Conservation (phyloP, 2,329 filamentous ascomycete genomes). For the Diaporthe sp. region DNA sequence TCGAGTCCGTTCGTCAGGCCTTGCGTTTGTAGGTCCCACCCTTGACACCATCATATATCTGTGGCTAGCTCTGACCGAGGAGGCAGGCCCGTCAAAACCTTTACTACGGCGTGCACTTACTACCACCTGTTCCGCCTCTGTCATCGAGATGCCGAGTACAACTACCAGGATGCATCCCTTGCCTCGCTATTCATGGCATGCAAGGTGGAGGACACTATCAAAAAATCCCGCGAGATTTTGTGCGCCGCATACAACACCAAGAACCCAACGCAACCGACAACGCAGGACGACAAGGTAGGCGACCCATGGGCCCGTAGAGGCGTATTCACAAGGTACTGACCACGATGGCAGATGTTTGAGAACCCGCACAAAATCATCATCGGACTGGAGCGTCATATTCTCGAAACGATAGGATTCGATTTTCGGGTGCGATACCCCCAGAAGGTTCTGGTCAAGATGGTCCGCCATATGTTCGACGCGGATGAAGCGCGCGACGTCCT, state of each 20-base stretch:
- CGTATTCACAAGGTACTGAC: conserved; percentile 16
- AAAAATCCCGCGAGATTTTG: conserved; percentile 94
- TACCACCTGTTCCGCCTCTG: conserved; percentile 94
- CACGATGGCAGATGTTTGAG: conserved; percentile 78
- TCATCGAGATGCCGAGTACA: conserved; percentile 88
- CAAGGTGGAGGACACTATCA: conserved; percentile 98
- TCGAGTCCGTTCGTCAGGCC: conserved; percentile 85
- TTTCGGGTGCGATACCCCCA: conserved; percentile 92
- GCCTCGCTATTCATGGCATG: conserved; percentile 93
- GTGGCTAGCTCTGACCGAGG: conserved; percentile 49
- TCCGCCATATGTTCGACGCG: conserved; percentile 67
- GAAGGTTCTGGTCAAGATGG: conserved; percentile 85
- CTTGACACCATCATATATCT: neutral
- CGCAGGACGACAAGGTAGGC: conserved; percentile 84
- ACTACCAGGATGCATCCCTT: conserved; percentile 87
- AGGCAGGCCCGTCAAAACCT: conserved; percentile 81
- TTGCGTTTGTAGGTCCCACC: conserved; percentile 77
- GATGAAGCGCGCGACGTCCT: conserved; percentile 71
- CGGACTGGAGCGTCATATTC: conserved; percentile 90
- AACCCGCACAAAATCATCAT: conserved; percentile 84
- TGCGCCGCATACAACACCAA: conserved; percentile 92
- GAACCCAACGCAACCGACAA: conserved; percentile 74
- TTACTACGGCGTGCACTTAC: conserved; percentile 90
- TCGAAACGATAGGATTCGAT: conserved; percentile 94
- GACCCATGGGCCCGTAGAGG: neutral